These are phyloP conservation scores for Hydrangea macrophylla DNA, from an alignment of 148 eudicot genomes.

Conservation along the genomic window DNA sequence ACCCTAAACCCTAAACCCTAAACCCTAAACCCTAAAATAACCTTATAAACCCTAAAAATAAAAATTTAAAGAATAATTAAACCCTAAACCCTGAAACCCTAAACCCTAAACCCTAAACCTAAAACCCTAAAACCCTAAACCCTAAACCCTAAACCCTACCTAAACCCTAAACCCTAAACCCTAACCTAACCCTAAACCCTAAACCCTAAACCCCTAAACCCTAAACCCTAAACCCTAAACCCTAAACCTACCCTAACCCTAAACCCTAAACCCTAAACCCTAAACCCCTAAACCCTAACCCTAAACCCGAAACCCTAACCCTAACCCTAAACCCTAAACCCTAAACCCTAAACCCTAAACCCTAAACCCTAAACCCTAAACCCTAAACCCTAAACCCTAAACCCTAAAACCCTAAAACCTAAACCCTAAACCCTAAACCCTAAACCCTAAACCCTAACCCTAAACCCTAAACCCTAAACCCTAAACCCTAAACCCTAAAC, in stretches of 20 bases:
- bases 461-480: conserved; percentile 3
- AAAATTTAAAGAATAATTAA: not conserved
- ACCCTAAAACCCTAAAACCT: conserved; percentile 9
- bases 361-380: conserved; percentile 1
- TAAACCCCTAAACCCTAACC: too few relatives aligned
- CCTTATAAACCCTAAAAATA: not conserved
- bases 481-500: conserved; percentile 3
- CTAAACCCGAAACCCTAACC: conserved; percentile 6
- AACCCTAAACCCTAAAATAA: not conserved
- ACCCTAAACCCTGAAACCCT: conserved; percentile 6
- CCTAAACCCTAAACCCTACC: conserved; percentile 4
- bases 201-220: too few relatives aligned
- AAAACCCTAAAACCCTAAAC: conserved; percentile 6
- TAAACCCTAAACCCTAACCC: conserved; percentile 13
- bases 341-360: not conserved
- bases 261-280: conserved; percentile 1
- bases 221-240: too few relatives aligned
- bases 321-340: not conserved
- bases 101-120: conserved; percentile 9
- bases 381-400: not conserved
- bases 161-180: conserved; percentile 5
- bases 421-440: conserved; percentile 12
- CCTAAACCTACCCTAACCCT: too few relatives aligned
- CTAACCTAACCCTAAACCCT: too few relatives aligned
- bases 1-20: conserved; percentile 5